phyloP scores from a whole-genome alignment of 192 early-diverging fungal species.

The Linderina pennispora region DNA sequence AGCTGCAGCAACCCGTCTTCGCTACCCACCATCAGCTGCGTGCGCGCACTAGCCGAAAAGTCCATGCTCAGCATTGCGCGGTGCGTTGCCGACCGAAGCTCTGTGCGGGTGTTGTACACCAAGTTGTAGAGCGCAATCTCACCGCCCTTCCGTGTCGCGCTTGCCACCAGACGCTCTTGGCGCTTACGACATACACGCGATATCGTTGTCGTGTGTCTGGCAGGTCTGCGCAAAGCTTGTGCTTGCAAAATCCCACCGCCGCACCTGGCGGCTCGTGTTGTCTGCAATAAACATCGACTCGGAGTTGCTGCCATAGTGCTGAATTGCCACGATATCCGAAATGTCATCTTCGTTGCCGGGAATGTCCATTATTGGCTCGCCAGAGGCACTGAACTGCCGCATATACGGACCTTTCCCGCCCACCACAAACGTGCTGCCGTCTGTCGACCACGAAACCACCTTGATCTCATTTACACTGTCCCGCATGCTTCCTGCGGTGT shows the following conservation, averaged over 20 bases:
- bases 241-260: slow-evolving; percentile 35
- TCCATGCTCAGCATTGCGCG: slow-evolving; percentile 26
- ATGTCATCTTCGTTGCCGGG: too few species aligned
- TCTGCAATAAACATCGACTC: slow-evolving; percentile 32
- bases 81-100: slow-evolving; percentile 31
- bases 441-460: slow-evolving; percentile 26
- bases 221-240: slow-evolving; percentile 18
- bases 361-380: slow-evolving; percentile 24
- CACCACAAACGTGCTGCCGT: slow-evolving; percentile 25
- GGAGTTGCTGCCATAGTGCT: slow-evolving; percentile 23
- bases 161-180: slow-evolving; percentile 23
- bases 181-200: slow-evolving; percentile 40
- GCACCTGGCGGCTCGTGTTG: slow-evolving; percentile 31
- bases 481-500: background rate
- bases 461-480: slow-evolving; percentile 7
- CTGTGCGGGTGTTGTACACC: slow-evolving; percentile 32
- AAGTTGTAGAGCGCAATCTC: slow-evolving; percentile 40
- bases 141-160: slow-evolving; percentile 29
- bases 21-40: slow-evolving; percentile 29
- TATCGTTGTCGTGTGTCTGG: slow-evolving; percentile 34
- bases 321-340: slow-evolving; percentile 18
- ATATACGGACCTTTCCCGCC: slow-evolving; percentile 19
- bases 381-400: slow-evolving; percentile 20
- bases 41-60: slow-evolving; percentile 17
- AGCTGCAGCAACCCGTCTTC: slow-evolving; percentile 43